Conservation (phyloP, 1,284 basidiomycete species). For the Vanrija sp. region DNA sequence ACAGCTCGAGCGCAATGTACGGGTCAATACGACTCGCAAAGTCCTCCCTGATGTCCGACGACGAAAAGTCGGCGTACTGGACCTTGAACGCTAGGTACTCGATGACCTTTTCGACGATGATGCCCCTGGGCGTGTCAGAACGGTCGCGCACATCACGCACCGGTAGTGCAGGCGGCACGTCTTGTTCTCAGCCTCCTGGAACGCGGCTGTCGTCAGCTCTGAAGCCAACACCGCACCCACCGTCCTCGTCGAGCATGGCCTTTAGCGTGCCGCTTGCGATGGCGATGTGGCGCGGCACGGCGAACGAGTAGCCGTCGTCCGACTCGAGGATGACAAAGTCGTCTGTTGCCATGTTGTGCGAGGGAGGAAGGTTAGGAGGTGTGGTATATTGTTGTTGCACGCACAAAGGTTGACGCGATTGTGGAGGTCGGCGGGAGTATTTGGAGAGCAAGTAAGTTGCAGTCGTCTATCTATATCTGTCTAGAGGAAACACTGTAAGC, state of each 20-base stretch:
- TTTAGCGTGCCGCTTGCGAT: conserved; percentile 46
- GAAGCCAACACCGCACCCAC: conserved; percentile 21
- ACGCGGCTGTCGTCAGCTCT: conserved; percentile 33
- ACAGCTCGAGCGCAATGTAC: conserved; percentile 58
- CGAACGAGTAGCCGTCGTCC: conserved; percentile 45
- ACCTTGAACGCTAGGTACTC: conserved; percentile 57
- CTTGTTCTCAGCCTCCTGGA: conserved; percentile 48
- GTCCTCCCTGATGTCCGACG: conserved; percentile 53
- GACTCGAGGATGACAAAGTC: conserved; percentile 47
- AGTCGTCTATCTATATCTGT: too few species aligned
- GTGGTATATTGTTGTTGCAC: background rate
- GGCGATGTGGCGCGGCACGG: conserved; percentile 44
- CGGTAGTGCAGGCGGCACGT: conserved; percentile 48
- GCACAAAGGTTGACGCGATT: too few species aligned
- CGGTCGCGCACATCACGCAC: conserved; percentile 21
- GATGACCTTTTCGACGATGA: conserved; percentile 56
- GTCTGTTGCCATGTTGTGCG: conserved; percentile 10
- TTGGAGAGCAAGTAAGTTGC: too few species aligned
- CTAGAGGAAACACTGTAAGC: too few species aligned
- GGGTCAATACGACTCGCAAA: conserved; percentile 56
- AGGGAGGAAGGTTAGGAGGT: background rate
- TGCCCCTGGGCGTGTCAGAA: conserved; percentile 34
- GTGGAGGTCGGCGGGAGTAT: too few species aligned
- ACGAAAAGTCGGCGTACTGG: conserved; percentile 49
- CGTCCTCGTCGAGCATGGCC: conserved; percentile 45